Base-by-base conservation (phyloP, 169 alveolate species). In the Plasmodium malariae region DNA sequence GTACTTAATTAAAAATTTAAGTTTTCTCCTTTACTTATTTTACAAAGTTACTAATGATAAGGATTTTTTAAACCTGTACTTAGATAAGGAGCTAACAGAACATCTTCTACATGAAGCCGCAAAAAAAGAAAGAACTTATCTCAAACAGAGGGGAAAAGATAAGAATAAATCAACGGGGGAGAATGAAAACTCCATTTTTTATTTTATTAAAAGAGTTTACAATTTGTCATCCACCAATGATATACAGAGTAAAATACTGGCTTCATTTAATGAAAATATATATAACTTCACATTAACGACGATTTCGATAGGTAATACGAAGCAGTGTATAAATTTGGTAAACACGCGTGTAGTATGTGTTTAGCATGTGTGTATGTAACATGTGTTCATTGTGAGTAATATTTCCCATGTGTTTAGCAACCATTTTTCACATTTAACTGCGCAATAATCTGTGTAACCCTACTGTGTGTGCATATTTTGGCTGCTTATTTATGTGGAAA, bases 1-100 rank as follows among this genome's bases (percentile, higher is more conserved):
- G n/a, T 86, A 34, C 70, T 60, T 86, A 40, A 69, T 86, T 21
- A 86, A 86, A 70, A 86, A 86, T 70, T 86, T 86, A 49, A 86
- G 92, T 70, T 62, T 86, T 48, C 34, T 86, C 48, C 48, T 86
- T 40, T 86, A 57, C 57, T 45, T 86, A 62, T 83, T 86, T 86
- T 65, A 43, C 63, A 86, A 86, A 57, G 68, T 86, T 7, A 86
- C 92, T 6, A 86, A 86, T 7, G 87, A 86, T 59, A 28, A 48
- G 14, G 83, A 70, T 2, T 86, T 69, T 34, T 14, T 70, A 43
- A 60, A 49, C 32, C 57, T 59, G 9, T 65, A 86, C 30, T 45
- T 86, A 37, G 57, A 86, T 65, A 57, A 48, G 7, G 62, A 62
- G 19, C 30, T 71, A 48, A 86, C 87, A 28, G 60, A 86, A 28